A percentile compares a stretch with the other conserved stretches of the same genome.
phyloP scores from a whole-genome alignment of 805 yeast genomes.

The Saccharomyces kudriavzevii region DNA sequence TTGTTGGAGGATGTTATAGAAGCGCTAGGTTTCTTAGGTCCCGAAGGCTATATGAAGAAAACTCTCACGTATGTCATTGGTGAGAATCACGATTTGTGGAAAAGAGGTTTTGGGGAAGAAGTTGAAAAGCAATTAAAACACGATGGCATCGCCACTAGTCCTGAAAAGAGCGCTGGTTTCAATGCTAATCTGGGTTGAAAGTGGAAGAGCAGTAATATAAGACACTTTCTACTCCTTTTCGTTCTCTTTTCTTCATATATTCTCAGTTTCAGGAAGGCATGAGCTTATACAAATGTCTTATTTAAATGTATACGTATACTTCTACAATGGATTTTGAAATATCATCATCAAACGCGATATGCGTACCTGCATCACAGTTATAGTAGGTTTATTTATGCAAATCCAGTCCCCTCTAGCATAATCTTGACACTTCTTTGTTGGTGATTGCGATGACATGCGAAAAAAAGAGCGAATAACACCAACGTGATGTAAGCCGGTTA shows the following conservation, averaged over 20 bases:
- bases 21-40: constrained; percentile 45
- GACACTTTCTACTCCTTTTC: background rate
- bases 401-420: background rate
- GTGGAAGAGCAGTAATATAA: background rate
- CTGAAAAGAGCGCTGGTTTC: background rate
- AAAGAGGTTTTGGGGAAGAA: constrained; percentile 26
- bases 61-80: constrained; percentile 63
- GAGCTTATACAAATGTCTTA: background rate
- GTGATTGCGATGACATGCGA: background rate
- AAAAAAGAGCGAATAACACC: background rate
- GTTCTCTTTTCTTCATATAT: background rate
- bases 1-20: constrained; percentile 77
- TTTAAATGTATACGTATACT: background rate
- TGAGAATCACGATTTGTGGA: constrained; percentile 74
- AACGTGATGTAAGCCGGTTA: background rate
- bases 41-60: constrained; percentile 48
- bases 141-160: constrained; percentile 22
- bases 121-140: constrained; percentile 18
- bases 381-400: background rate
- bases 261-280: background rate
- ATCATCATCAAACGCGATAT: background rate
- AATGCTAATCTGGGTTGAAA: background rate
- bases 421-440: background rate
- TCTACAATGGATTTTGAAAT: background rate
- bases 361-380: background rate